Conservation (phyloP, 2,329 filamentous ascomycete genomes). For the Rutstroemia sp. region DNA sequence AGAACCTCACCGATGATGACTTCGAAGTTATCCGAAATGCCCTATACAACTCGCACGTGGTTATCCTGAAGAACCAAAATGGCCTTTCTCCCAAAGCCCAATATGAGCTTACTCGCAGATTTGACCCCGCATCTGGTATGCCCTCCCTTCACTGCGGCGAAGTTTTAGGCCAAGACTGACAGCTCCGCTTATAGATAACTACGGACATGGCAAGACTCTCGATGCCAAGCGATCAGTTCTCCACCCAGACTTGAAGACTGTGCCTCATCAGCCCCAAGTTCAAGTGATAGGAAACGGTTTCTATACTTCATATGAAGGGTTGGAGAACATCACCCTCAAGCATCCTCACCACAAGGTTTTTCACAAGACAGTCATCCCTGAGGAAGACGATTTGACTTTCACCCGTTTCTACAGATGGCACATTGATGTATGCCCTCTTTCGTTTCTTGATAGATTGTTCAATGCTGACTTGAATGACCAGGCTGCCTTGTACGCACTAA, state of each 20-base stretch:
- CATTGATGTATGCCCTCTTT: conserved; percentile 48
- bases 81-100: conserved; percentile 61
- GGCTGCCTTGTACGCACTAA: conserved; percentile 62
- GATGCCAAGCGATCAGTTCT: conserved; percentile 59
- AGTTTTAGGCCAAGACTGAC: not conserved
- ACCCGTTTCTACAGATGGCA: conserved; percentile 71
- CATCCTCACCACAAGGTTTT: conserved; percentile 76
- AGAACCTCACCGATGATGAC: conserved; percentile 56
- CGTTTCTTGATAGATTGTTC: not conserved
- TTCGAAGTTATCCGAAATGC: conserved; percentile 57
- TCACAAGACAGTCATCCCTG: conserved; percentile 57
- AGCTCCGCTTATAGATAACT: conserved; percentile 35
- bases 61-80: conserved; percentile 63
- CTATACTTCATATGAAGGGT: conserved; percentile 61
- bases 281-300: conserved; percentile 75
- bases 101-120: conserved; percentile 65
- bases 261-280: conserved; percentile 72
- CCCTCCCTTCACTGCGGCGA: not conserved
- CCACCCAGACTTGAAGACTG: conserved; percentile 70
- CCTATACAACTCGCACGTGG: conserved; percentile 60
- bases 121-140: conserved; percentile 52
- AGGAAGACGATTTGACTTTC: conserved; percentile 49
- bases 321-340: conserved; percentile 58
- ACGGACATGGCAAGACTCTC: conserved; percentile 70
- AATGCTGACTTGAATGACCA: not conserved